phyloP scores from a whole-genome alignment of 331 rosid species.

The Acacia pycnantha region DNA sequence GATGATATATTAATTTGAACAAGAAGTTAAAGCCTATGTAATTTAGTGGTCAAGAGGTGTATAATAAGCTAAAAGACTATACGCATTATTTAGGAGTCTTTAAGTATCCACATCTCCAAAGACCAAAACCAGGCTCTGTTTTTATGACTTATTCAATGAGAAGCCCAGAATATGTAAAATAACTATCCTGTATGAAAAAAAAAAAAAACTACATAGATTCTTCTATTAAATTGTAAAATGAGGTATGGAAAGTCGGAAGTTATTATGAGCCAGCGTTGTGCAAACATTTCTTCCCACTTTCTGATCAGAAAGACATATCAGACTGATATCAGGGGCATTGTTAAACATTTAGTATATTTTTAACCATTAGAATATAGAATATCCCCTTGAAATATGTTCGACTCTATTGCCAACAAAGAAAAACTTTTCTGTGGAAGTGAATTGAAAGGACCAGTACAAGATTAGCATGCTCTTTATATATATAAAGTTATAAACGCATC shows the following conservation, averaged over 20 bases:
- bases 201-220: background rate
- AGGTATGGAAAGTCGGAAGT: conserved; percentile 2
- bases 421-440: background rate
- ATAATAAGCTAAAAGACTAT: background rate
- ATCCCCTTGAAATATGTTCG: conserved; percentile 2
- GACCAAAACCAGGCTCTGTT: background rate
- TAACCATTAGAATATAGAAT: background rate
- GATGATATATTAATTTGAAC: background rate
- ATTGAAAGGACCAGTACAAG: background rate
- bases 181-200: background rate
- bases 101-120: background rate
- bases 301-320: background rate
- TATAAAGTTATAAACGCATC: background rate
- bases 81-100: background rate
- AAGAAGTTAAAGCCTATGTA: background rate
- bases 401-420: conserved; percentile 5
- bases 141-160: background rate
- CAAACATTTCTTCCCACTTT: background rate
- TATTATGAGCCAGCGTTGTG: background rate
- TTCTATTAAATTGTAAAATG: background rate
- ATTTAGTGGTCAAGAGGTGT: background rate
- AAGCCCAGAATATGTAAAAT: background rate
- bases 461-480: conserved; percentile 1
- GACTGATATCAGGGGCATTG: conserved; percentile 2
- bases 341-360: background rate